Conservation (phyloP, 495 filamentous ascomycete genomes). For the Penicillium roqueforti region DNA sequence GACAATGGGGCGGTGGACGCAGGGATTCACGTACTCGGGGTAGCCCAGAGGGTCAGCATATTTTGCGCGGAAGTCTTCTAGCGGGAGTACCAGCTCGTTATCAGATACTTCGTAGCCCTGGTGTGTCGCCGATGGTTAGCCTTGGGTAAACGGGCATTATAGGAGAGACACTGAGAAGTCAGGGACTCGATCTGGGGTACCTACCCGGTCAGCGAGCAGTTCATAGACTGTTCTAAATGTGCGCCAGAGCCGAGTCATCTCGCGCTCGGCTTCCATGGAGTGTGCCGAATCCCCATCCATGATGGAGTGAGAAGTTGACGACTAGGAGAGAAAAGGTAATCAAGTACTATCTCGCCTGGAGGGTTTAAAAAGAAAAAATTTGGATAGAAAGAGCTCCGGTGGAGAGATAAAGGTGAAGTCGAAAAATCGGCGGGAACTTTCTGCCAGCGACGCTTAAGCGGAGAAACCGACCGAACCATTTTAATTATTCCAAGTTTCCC, state of each 20-base stretch:
- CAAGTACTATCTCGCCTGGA: not conserved
- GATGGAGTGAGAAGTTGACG: slow-evolving; percentile 7
- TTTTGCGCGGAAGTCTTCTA: slow-evolving; percentile 65
- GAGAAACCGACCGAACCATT: slow-evolving; percentile 33
- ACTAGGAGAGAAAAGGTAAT: not conserved
- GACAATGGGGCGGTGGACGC: not conserved
- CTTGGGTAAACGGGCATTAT: not conserved
- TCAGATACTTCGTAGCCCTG: slow-evolving; percentile 92
- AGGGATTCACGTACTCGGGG: slow-evolving; percentile 54
- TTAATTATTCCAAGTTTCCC: slow-evolving; percentile 25
- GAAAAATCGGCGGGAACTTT: slow-evolving; percentile 36
- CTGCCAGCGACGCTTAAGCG: slow-evolving; percentile 28
- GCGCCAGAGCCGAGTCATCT: slow-evolving; percentile 74
- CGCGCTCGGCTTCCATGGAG: slow-evolving; percentile 58
- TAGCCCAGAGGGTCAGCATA: slow-evolving; percentile 66
- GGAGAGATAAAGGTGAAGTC: slow-evolving; percentile 21
- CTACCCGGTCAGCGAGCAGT: slow-evolving; percentile 78
- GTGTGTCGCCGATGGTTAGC: slow-evolving; percentile 15
- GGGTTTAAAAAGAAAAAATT: slow-evolving; percentile 4
- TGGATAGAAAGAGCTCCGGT: slow-evolving; percentile 3
- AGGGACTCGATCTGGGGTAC: slow-evolving; percentile 14
- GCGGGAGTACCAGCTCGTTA: slow-evolving; percentile 77
- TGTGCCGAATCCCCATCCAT: slow-evolving; percentile 54
- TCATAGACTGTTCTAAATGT: slow-evolving; percentile 83
- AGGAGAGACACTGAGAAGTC: not conserved